These are phyloP conservation scores for Parathielavia hyrcaniae DNA, from an alignment of 495 filamentous ascomycete species.

Conservation along the genomic window DNA sequence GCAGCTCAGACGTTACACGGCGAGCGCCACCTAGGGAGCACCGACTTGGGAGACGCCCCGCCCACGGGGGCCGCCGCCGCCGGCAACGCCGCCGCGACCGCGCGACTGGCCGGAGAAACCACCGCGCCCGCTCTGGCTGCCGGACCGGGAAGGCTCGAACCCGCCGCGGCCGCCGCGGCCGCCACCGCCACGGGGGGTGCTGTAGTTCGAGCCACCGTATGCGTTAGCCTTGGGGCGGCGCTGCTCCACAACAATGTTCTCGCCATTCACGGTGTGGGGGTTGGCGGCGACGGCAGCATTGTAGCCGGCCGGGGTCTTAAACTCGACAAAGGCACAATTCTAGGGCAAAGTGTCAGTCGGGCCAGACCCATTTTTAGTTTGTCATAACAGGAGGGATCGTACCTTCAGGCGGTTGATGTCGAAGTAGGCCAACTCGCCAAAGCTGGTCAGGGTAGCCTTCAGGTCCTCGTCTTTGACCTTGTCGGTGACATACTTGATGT, in stretches of 20 bases:
- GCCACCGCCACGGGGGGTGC: slow-evolving; percentile 51
- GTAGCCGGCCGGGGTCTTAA: slow-evolving; percentile 69
- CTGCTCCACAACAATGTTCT: slow-evolving; percentile 80
- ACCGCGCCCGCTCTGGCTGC: slow-evolving; percentile 58
- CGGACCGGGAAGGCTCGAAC: slow-evolving; percentile 50
- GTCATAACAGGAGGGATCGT: slow-evolving; percentile 25
- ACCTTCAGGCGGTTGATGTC: slow-evolving; percentile 90
- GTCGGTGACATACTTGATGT: slow-evolving; percentile 90
- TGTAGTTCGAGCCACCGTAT: slow-evolving; percentile 60
- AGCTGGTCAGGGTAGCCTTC: slow-evolving; percentile 56
- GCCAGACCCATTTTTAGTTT: neutral
- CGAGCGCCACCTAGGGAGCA: slow-evolving; percentile 24
- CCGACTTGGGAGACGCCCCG: slow-evolving; percentile 38
- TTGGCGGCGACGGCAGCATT: slow-evolving; percentile 74
- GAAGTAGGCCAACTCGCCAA: slow-evolving; percentile 76
- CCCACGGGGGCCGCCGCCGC: slow-evolving; percentile 51
- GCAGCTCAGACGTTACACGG: slow-evolving; percentile 5
- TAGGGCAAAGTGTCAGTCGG: slow-evolving; percentile 37
- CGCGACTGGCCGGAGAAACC: slow-evolving; percentile 54
- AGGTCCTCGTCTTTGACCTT: slow-evolving; percentile 68
- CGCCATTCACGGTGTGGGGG: slow-evolving; percentile 74
- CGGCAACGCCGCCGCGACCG: slow-evolving; percentile 38
- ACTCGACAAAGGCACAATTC: slow-evolving; percentile 98
- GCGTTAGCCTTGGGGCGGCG: slow-evolving; percentile 68
- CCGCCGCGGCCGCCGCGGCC: slow-evolving; percentile 63